Percentiles rank a stretch among this genome's conserved stretches.
Evolutionary conservation across 257 asterid species (phyloP).

Genomic region (Rhazya stricta): DNA sequence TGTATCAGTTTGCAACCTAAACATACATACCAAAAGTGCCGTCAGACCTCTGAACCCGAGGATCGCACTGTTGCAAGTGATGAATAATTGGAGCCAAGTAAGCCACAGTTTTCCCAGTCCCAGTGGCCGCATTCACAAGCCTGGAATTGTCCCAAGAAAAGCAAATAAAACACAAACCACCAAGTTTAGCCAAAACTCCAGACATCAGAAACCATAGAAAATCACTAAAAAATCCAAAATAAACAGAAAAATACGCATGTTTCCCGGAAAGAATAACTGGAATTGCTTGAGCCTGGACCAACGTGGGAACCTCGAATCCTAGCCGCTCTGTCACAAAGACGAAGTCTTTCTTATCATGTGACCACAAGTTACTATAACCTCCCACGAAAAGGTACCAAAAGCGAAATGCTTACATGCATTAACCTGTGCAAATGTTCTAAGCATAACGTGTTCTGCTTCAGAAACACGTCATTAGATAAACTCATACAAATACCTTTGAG

Average conservation of each 20-base stretch:
- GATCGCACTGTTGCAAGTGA: constrained; percentile 54
- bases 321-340: constrained; percentile 54
- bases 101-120: constrained; percentile 92
- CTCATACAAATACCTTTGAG: constrained; percentile 53
- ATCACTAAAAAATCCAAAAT: background rate
- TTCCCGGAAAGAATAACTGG: constrained; percentile 80
- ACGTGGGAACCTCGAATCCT: constrained; percentile 78
- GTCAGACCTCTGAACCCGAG: constrained; percentile 66
- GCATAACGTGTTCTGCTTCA: too few species aligned
- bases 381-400: background rate
- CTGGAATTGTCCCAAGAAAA: constrained; percentile 37
- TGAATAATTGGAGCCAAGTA: constrained; percentile 87
- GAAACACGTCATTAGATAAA: background rate
- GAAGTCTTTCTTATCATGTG: background rate
- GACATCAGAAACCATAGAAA: background rate
- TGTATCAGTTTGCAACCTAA: background rate
- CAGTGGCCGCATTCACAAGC: constrained; percentile 95
- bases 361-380: background rate
- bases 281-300: constrained; percentile 84
- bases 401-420: background rate
- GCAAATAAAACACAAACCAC: background rate
- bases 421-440: background rate
- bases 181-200: background rate
- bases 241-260: constrained; percentile 57
- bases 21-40: constrained; percentile 85